Evolutionary conservation across 306 rosid species (phyloP), one percentile per base, ranked within the genome.

Genomic region (Corylus americana): DNA sequence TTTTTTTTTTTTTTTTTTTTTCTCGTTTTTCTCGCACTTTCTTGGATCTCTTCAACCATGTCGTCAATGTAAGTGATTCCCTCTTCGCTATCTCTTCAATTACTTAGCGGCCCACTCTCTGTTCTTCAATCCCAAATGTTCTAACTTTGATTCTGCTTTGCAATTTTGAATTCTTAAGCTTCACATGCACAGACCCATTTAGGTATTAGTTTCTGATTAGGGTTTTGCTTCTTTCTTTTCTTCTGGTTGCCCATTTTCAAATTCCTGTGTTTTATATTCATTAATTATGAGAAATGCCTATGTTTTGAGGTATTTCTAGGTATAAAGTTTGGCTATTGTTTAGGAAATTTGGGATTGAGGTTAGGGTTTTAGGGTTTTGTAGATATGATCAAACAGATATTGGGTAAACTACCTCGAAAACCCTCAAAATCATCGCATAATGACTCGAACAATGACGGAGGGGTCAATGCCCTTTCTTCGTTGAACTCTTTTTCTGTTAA

Each of bases 381-480:
- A 82, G 86, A 88, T 81, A 88, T 90, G 94, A 88, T 90, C 69
- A 90, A 88, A 84, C 87, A 87, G 58, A 85, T 87, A 63, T 74
- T 86, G 17, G 82, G 86, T 75, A 85, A 88, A 83, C 79, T 85
- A 54, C 91, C 93, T 51, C 87, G 91, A 70, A 87, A 85, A 75
- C 82, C 93, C 55, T 87, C 90, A 10, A 86, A 86, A 58, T 85
- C 90, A 54, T 81, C 87, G 8, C 87, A 64, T 0, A 75, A 63
- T 54, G 87, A 84, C 78, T 79, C 85, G 35, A 61, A 80, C 64
- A 69, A 73, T 18, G 90, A 83, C 22, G 85, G 84, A 69, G 88
- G 79, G 79, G 45, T 81, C 55, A 82, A 80, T 82, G 88, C 70
- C 39, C 54, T 22, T 66, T 77, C 82, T 10, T 77, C 88, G 5